Evolutionary conservation across 73 alveolate species (phyloP).

Genomic region (Diophrys appendiculata): DNA sequence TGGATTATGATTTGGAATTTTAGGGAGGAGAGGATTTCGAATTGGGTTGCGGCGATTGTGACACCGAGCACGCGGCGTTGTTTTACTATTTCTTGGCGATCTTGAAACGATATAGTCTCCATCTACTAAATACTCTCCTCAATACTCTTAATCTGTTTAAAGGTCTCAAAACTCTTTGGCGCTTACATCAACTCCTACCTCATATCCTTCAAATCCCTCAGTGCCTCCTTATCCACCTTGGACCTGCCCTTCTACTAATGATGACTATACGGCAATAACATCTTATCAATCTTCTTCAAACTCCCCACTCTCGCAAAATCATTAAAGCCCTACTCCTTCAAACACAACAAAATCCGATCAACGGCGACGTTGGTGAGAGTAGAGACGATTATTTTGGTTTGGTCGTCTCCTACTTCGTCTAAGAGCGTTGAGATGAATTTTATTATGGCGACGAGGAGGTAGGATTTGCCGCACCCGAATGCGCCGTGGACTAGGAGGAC

Average conservation of each 20-base stretch:
- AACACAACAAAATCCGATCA: slow-evolving; percentile 51
- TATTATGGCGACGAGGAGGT: slow-evolving; percentile 58
- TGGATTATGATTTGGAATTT: slow-evolving; percentile 51
- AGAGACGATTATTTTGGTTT: slow-evolving; percentile 51
- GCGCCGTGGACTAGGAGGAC: slow-evolving; percentile 68
- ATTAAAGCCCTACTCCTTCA: slow-evolving; percentile 29
- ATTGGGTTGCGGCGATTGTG: slow-evolving; percentile 62
- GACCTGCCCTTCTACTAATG: slow-evolving; percentile 32
- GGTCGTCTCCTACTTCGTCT: slow-evolving; percentile 52
- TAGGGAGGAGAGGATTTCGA: slow-evolving; percentile 48
- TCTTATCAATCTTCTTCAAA: slow-evolving; percentile 54
- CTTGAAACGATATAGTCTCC: slow-evolving; percentile 14
- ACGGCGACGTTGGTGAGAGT: slow-evolving; percentile 67
- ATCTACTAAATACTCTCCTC: slow-evolving; percentile 24
- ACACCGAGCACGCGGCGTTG: slow-evolving; percentile 57
- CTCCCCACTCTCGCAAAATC: slow-evolving; percentile 74
- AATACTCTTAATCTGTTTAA: slow-evolving; percentile 29
- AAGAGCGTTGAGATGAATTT: slow-evolving; percentile 41
- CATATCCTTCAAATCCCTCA: slow-evolving; percentile 49
- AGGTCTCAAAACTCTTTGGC: background rate
- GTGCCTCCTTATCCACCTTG: slow-evolving; percentile 65
- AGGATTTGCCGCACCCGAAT: slow-evolving; percentile 69
- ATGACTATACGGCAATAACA: slow-evolving; percentile 45
- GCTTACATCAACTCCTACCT: slow-evolving; percentile 23
- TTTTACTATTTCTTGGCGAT: slow-evolving; percentile 20